Conservation (phyloP, 2,329 filamentous ascomycete species). For the Lasiodiplodia sp. region DNA sequence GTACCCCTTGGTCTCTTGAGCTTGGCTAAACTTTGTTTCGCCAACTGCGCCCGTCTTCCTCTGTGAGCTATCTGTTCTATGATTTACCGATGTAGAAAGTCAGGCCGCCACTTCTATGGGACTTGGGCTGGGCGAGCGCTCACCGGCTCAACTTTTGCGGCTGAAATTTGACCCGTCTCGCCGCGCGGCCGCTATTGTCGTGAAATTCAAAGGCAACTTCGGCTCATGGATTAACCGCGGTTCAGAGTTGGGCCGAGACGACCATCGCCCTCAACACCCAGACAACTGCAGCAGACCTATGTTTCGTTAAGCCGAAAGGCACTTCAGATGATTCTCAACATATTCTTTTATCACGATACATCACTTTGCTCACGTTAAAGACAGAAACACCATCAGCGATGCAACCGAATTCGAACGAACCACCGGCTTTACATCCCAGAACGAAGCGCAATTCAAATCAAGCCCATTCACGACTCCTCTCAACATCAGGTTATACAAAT, state of each 20-base stretch:
- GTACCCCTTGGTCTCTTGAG: neutral
- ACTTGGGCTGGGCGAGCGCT: neutral
- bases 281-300: neutral
- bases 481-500: neutral
- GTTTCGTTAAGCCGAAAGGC: neutral
- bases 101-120: neutral
- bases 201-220: neutral
- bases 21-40: neutral
- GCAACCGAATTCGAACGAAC: no score
- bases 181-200: neutral
- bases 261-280: neutral
- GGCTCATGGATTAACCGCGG: constrained; percentile 6
- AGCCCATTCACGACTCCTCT: neutral
- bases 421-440: neutral
- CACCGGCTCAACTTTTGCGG: neutral
- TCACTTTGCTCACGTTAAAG: neutral
- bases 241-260: neutral
- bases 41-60: neutral
- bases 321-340: neutral
- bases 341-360: neutral
- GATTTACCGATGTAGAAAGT: neutral
- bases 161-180: neutral
- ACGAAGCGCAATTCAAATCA: neutral
- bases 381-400: no score
- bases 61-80: neutral